Evolutionary conservation across 2,329 filamentous ascomycete species (phyloP), one percentile per base, ranked within the genome.

Genomic region (Seiridium cupressi): DNA sequence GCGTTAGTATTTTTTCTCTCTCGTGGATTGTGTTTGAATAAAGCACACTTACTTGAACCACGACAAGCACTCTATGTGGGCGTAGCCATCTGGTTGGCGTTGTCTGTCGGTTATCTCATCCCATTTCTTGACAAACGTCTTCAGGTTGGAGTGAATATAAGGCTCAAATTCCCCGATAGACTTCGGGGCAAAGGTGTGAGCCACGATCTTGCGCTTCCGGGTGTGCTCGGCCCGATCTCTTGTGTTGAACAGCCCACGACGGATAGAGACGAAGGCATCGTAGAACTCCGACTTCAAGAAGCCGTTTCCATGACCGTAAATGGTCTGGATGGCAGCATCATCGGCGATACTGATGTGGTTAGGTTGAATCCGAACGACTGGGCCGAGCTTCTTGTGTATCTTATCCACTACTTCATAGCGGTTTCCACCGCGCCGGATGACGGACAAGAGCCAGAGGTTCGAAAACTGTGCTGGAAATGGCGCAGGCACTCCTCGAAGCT

Each of bases 221-320:
- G 89, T 89, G 74, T 97, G 93, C 70, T 97, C 91, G 0, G 81
- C 80, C 54, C 93, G 85, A 76, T 93, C 87, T 38, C 93, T 84
- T 0, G 93, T 96, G 75, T 96, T 97, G 85, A 97, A 97, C 10
- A 97, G 81, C 26, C 92, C 92, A 10, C 91, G 86, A 55, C 84
- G 85, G 69, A 96, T 96, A 10, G 90, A 93, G 58, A 97, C 92
- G 68, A 97, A 97, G 55, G 91, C 90, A 69, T 96, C 92, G 68
- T 97, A 97, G 77, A 93, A 97, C 2, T 94, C 88, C 83, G 87
- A 79, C 72, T 92, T 92, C 61, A 91, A 70, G 67, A 91, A 90
- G 0, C 89, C 89, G 69, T 91, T 92, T 6, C 89, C 88, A 66
- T 92, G 89, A 4, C 92, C 92, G 67, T 96, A 96, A 58, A 96